Conservation (phyloP, 2,329 filamentous ascomycete species). For the Dactylellina parvicollis region DNA sequence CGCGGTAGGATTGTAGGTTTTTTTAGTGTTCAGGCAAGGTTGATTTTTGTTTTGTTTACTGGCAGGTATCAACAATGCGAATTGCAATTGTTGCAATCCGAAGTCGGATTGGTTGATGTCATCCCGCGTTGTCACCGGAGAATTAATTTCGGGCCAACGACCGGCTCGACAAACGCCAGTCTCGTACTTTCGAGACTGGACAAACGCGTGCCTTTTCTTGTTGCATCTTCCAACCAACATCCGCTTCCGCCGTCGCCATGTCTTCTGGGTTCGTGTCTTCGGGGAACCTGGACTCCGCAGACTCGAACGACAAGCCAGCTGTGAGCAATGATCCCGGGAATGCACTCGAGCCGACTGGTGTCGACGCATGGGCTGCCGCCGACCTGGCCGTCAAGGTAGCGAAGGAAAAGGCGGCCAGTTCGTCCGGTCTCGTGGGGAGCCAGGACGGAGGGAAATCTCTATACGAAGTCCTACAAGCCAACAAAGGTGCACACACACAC, state of each 20-base stretch:
- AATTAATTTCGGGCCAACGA: too few relatives aligned
- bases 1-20: too few relatives aligned
- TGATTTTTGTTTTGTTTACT: too few relatives aligned
- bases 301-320: background rate
- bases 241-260: constrained; percentile 44
- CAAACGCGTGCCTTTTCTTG: constrained; percentile 21
- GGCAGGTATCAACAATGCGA: too few relatives aligned
- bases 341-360: constrained; percentile 10
- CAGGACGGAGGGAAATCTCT: constrained; percentile 70
- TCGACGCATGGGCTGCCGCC: constrained; percentile 56
- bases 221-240: background rate
- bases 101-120: constrained; percentile 45
- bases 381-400: constrained; percentile 67
- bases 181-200: background rate
- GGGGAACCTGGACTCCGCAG: constrained; percentile 52
- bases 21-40: too few relatives aligned
- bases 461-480: constrained; percentile 80
- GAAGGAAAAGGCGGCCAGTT: constrained; percentile 66
- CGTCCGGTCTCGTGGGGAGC: constrained; percentile 61
- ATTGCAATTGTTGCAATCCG: too few relatives aligned
- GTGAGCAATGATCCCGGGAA: constrained; percentile 7
- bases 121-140: constrained; percentile 36
- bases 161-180: too few relatives aligned
- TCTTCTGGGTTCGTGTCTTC: constrained; percentile 59
- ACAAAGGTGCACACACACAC: constrained; percentile 71